A percentile compares a stretch with the other conserved stretches of the same genome.
phyloP scores from a whole-genome alignment of 2,329 filamentous ascomycete species.

The Fusarium musae region DNA sequence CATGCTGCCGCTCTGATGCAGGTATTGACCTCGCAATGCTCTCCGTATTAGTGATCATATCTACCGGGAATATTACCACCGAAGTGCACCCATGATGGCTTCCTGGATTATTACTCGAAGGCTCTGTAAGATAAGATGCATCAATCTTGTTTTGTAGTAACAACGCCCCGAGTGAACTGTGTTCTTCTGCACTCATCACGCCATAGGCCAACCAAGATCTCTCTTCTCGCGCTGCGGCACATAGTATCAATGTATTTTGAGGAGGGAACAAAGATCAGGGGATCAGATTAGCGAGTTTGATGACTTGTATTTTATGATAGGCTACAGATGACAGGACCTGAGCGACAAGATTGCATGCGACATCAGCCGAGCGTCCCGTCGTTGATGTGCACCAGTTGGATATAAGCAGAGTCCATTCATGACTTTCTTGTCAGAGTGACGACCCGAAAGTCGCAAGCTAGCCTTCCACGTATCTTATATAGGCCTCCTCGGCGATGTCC shows the following conservation, averaged over 20 bases:
- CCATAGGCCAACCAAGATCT: neutral
- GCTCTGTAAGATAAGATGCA: neutral
- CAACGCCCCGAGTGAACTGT: fast-evolving
- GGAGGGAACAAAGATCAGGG: neutral
- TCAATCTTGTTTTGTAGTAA: neutral
- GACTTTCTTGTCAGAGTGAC: neutral
- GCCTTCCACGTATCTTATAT: neutral
- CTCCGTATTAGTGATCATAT: neutral
- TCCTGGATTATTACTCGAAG: too few relatives aligned
- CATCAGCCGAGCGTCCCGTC: neutral
- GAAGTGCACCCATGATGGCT: neutral
- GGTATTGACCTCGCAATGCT: neutral
- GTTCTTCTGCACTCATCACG: neutral
- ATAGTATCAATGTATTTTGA: neutral
- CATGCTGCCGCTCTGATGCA: neutral
- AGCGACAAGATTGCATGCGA: neutral
- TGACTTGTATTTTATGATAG: constrained; percentile 10
- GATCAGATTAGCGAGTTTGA: constrained; percentile 17
- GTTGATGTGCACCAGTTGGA: neutral
- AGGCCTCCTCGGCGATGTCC: neutral
- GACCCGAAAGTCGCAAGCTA: neutral
- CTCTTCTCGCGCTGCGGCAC: neutral
- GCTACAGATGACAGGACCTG: constrained; percentile 2
- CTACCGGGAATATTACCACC: neutral
- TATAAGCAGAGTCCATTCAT: neutral